Evolutionary conservation across 306 rosid genomes (phyloP).

Genomic region (Rosa chinensis): DNA sequence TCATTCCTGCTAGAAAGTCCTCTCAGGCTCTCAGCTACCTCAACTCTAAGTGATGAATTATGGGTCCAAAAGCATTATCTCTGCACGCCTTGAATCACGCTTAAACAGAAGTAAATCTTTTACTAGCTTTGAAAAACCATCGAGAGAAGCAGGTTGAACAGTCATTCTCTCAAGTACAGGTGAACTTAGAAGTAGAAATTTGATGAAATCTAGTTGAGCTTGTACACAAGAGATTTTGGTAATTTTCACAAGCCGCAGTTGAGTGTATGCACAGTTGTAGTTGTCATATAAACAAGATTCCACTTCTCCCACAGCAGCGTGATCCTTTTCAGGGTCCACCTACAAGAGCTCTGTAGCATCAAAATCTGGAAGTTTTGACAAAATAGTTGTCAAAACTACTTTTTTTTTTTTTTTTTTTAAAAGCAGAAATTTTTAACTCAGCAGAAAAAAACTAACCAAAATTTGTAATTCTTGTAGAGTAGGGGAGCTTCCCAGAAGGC

Average conservation of each 20-base stretch:
- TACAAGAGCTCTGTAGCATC: conserved; percentile 10
- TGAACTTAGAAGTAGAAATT: too few relatives aligned
- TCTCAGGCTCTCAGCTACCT: too few relatives aligned
- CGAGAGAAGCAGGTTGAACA: too few relatives aligned
- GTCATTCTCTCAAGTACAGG: too few relatives aligned
- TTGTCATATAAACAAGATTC: too few relatives aligned
- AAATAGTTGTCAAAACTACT: background rate
- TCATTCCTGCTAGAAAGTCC: too few relatives aligned
- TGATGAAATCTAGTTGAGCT: conserved; percentile 16
- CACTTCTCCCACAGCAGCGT: background rate
- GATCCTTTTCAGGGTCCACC: conserved; percentile 40
- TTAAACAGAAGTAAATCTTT: conserved; percentile 45
- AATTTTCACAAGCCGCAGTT: too few relatives aligned
- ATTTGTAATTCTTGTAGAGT: too few relatives aligned
- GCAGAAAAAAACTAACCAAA: conserved; percentile 7
- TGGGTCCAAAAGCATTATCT: conserved; percentile 40
- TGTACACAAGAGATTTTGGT: conserved; percentile 21
- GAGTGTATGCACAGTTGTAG: too few relatives aligned
- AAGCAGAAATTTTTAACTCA: background rate
- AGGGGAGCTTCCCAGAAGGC: too few relatives aligned
- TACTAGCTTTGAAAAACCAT: conserved; percentile 19
- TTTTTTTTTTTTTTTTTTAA: too few relatives aligned
- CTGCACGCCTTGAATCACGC: conserved; percentile 47
- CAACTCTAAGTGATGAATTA: background rate
- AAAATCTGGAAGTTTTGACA: background rate